Percentiles rank a stretch among this genome's conserved stretches.
Evolutionary conservation across 83 land plant species (phyloP).

Genomic region (Isoetes engelmannii): DNA sequence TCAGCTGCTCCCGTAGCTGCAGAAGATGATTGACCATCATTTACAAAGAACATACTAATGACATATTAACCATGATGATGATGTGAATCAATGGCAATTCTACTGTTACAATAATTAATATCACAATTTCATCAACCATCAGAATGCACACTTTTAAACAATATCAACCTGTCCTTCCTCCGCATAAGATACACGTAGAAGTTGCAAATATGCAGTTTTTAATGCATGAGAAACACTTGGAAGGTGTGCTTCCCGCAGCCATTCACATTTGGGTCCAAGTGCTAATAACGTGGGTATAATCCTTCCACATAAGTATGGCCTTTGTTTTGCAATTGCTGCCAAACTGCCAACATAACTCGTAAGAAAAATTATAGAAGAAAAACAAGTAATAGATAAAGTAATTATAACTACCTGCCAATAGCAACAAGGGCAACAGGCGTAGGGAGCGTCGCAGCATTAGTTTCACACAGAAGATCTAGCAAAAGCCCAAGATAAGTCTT

Average conservation of each 20-base stretch:
- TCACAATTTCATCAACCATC: too few species aligned
- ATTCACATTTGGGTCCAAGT: constrained; percentile 43
- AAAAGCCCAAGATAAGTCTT: constrained; percentile 36
- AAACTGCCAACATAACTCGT: constrained; percentile 36
- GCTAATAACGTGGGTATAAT: constrained; percentile 48
- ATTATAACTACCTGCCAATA: constrained; percentile 46
- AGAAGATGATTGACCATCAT: not conserved
- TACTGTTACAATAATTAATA: too few species aligned
- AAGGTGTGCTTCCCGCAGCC: constrained; percentile 41
- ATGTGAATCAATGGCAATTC: too few species aligned
- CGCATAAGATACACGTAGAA: constrained; percentile 17
- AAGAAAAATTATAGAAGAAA: not conserved
- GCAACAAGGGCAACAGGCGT: constrained; percentile 42
- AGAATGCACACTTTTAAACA: too few species aligned
- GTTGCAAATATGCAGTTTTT: constrained; percentile 60
- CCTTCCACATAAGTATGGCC: constrained; percentile 41
- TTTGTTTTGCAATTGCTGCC: constrained; percentile 63
- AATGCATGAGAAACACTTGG: constrained; percentile 55
- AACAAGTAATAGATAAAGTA: not conserved
- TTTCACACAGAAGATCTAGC: constrained; percentile 40
- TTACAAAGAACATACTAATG: not conserved
- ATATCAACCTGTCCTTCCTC: not conserved
- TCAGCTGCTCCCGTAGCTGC: constrained; percentile 60
- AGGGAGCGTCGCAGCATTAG: constrained; percentile 27
- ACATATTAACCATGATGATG: not conserved